Evolutionary conservation across 2,329 filamentous ascomycete genomes (phyloP).

Genomic region (Monosporascus sp.): DNA sequence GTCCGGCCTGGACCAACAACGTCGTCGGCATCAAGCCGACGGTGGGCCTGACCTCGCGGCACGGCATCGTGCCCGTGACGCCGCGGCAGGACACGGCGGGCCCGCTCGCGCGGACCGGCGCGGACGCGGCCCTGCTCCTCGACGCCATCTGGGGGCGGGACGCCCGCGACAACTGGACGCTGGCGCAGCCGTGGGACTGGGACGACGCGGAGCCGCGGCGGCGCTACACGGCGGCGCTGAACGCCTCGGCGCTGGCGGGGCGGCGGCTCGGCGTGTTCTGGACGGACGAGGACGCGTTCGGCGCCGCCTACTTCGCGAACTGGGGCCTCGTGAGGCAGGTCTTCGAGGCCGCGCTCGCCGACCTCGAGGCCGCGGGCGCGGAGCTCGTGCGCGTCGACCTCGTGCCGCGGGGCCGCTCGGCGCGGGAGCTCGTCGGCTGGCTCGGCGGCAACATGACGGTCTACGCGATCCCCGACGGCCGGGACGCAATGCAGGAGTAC

Average conservation of each 20-base stretch:
- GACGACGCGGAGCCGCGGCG: background rate
- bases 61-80: conserved; percentile 55
- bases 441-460: background rate
- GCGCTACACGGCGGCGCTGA: background rate
- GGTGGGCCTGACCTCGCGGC: conserved; percentile 63
- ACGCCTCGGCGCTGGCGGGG: background rate
- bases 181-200: conserved; percentile 35
- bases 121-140: conserved; percentile 61
- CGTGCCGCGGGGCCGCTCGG: background rate
- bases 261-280: conserved; percentile 1
- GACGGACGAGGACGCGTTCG: conserved; percentile 3
- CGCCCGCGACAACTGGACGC: conserved; percentile 59
- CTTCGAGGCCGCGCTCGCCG: conserved; percentile 9
- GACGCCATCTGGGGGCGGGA: conserved; percentile 64
- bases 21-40: conserved; percentile 73
- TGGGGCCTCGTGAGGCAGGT: conserved; percentile 2
- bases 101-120: conserved; percentile 59
- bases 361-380: background rate
- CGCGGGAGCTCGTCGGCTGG: background rate
- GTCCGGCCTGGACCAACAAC: conserved; percentile 49
- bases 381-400: too few relatives aligned
- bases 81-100: conserved; percentile 66
- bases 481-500: conserved; percentile 6
- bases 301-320: conserved; percentile 1
- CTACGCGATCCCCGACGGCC: conserved; percentile 7